Evolutionary conservation across 352 stramenopile genomes (phyloP), one percentile per base, ranked within the genome.

Genomic region (Blastocystis sp.): DNA sequence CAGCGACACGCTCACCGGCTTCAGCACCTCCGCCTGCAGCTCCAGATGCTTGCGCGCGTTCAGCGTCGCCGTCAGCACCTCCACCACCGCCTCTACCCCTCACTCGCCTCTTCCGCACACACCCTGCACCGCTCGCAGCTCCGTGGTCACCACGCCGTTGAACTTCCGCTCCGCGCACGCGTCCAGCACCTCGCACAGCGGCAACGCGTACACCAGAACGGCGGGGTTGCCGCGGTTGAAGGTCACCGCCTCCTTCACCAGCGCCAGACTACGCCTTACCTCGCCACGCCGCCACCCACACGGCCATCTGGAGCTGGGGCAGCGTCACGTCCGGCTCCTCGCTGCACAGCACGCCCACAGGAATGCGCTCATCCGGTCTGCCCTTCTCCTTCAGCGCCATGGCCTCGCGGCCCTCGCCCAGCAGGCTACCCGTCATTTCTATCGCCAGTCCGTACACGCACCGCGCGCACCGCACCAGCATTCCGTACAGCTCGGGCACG

Each of bases 21-120:
- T 84, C 57, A 84, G 61, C 42, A 68, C 74, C 24, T 66, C 74
- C 19, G 57, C 74, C 61, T 84, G 74, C 24, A 84, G 74, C 21
- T 14, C 21, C 9, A 84, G 24, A 45, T 84, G 74, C 28, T 66
- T 84, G 2, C 74, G 52, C 43, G 24, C 17, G 14, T 68, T 84
- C 38, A 84, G 60, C 6, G 52, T 61, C 4, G 40, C 17, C 2
- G 19, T 69, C 14, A 84, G 7, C 40, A 52, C 28, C 0, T 11
- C 28, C 40, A 57, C 61, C 10, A 84, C 14, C 2, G 9, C n/a
- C 28, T 84, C 74, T 62, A 68, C 48, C 9, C 24, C 48, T 76
- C 21, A 42, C 42, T n/a, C 24, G 11, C 28, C 66, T 42, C 48
- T 3, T 76, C 48, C n/a, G 0, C 66, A n/a, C 28, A 28, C 66